phyloP scores from a whole-genome alignment of 257 asterid genomes.

The Fraxinus excelsior region DNA sequence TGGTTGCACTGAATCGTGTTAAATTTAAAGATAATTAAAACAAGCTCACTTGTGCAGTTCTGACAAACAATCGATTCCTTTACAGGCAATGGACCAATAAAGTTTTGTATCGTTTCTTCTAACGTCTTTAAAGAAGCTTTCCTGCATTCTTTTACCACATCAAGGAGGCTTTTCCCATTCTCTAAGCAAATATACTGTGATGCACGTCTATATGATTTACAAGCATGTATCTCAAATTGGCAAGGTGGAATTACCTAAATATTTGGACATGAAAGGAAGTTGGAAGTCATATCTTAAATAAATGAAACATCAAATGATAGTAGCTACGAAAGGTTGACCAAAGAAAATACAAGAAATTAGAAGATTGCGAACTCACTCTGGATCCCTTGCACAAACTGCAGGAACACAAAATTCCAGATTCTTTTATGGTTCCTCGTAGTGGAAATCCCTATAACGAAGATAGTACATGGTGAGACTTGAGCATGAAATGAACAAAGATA shows the following conservation, averaged over 20 bases:
- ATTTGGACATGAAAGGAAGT: constrained; percentile 20
- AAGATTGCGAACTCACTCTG: constrained; percentile 50
- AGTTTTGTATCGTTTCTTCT: constrained; percentile 74
- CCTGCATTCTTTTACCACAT: constrained; percentile 90
- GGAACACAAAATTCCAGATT: constrained; percentile 82
- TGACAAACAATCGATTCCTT: constrained; percentile 70
- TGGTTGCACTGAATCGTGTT: constrained; percentile 20
- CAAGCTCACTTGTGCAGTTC: constrained; percentile 70
- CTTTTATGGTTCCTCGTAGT: constrained; percentile 85
- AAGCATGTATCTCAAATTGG: constrained; percentile 94
- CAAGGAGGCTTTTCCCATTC: constrained; percentile 93
- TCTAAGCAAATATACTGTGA: constrained; percentile 91
- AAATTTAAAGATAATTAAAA: constrained; percentile 17
- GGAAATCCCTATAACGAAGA: constrained; percentile 48
- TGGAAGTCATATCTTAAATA: constrained; percentile 18
- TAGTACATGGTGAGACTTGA: constrained; percentile 17
- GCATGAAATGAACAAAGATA: neutral
- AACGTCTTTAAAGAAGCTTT: constrained; percentile 65
- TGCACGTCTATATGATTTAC: constrained; percentile 94
- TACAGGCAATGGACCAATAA: constrained; percentile 81
- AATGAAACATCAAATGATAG: neutral
- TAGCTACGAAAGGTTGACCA: constrained; percentile 4
- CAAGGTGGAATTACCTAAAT: constrained; percentile 86
- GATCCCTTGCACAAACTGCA: constrained; percentile 81
- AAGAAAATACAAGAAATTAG: constrained; percentile 8